Conservation (phyloP, 257 asterid species). For the Nicotiana attenuata region DNA sequence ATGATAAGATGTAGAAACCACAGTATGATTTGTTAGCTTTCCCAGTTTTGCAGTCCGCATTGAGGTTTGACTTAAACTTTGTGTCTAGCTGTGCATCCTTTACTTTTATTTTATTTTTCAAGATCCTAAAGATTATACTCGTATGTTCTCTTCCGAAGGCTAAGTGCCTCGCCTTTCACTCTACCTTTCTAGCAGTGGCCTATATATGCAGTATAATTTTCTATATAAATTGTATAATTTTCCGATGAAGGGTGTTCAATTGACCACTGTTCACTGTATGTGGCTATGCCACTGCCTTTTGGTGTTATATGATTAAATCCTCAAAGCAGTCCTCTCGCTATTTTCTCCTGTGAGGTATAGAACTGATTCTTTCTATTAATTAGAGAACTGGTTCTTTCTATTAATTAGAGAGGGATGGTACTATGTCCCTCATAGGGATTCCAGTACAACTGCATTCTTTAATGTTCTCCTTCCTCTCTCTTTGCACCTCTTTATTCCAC, state of each 20-base stretch:
- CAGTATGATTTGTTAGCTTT: slow-evolving; percentile 62
- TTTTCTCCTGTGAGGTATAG: not conserved
- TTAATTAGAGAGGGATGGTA: not conserved
- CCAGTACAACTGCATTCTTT: not conserved
- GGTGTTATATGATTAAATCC: not conserved
- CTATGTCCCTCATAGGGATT: not conserved
- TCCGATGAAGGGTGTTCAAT: too few species aligned
- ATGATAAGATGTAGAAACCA: slow-evolving; percentile 83
- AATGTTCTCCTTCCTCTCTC: not conserved
- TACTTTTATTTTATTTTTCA: not conserved
- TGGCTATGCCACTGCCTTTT: not conserved
- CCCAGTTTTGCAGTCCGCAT: not conserved
- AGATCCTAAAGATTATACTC: not conserved
- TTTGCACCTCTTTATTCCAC: not conserved
- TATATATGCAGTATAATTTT: too few species aligned
- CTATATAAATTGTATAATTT: too few species aligned
- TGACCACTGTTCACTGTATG: too few species aligned
- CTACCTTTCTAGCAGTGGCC: rapidly evolving
- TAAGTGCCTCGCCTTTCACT: not conserved
- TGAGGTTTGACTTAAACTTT: not conserved
- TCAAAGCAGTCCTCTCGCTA: not conserved
- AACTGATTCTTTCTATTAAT: too few species aligned
- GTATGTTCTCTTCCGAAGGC: not conserved
- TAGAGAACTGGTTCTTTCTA: too few species aligned
- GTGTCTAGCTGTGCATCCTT: not conserved